Base-by-base conservation (phyloP, 192 early-diverging fungal genomes). In the Chytriomyces sp. region DNA sequence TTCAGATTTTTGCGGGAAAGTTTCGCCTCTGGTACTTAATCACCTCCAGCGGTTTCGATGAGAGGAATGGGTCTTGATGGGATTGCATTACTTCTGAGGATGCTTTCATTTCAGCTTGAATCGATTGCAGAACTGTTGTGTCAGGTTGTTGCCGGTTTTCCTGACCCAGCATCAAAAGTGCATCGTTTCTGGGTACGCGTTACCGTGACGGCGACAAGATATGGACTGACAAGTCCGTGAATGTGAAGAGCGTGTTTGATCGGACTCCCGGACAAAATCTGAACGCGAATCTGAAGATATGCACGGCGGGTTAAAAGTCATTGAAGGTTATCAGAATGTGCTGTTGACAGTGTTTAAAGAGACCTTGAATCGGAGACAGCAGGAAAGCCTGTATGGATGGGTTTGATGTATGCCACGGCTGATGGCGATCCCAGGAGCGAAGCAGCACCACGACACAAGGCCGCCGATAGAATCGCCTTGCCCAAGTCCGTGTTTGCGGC, bases 341-440 rank as follows among this genome's bases (percentile, higher is more conserved):
- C 35, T 35, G 35, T 35, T 2, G 4, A 35, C 35, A 35, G 35
- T 35, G 35, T 35, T 11, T 45, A n/a, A 5, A 49, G 71, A 16
- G 75, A 89, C 86, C 89, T 86, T 50, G 89, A 87, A 82, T 95
- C 94, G 53, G 88, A 89, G 80, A 93, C 93, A 7, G 78, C 80
- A 7, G 93, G 93, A 80, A 86, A 95, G 0, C 93, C 94, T 9
- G 94, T 94, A 80, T 95, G 94, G 2, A 95, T 87, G 0, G 94
- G 94, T 63, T 95, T 94, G 35, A 94, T 46, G 77, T 94, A 94
- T 67, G 88, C 85, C 9, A 91, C 88, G 43, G 45, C 28, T 5
- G 20, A 18, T 10, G 50, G n/a, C 6, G 44, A 62, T 11, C 24
- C 11, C 4, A 16, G 18, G 10, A 49, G 5, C 48, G 53, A 46